These are phyloP conservation scores for Termitomyces sp. DNA, from an alignment of 768 basidiomycete genomes.

Conservation along the genomic window DNA sequence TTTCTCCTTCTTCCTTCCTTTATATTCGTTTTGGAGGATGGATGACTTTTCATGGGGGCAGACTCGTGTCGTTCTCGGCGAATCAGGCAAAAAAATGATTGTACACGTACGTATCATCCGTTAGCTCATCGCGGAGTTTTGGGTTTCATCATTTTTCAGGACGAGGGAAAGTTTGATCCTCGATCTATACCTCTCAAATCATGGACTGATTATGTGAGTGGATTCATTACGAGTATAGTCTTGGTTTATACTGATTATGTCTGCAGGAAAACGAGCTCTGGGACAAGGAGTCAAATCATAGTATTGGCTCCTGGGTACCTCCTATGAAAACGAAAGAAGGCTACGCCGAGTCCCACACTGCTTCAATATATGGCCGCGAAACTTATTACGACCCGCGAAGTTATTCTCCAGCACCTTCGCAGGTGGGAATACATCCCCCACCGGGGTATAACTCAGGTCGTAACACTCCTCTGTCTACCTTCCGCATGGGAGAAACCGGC, in stretches of 20 bases:
- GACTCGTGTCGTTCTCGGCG: conserved; percentile 89
- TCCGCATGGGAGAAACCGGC: conserved; percentile 21
- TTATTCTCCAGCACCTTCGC: conserved; percentile 73
- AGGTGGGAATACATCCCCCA: conserved; percentile 52
- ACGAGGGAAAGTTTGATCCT: conserved; percentile 97
- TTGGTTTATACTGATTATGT: neutral
- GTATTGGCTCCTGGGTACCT: conserved; percentile 89
- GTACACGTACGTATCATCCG: conserved; percentile 67
- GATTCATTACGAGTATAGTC: neutral
- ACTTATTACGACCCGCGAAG: conserved; percentile 76
- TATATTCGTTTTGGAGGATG: conserved; percentile 98
- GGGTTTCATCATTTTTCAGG: conserved; percentile 38
- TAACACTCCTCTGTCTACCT: conserved; percentile 58
- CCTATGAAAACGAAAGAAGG: conserved; percentile 66
- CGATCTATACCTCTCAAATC: conserved; percentile 90
- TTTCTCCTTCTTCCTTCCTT: conserved; percentile 88
- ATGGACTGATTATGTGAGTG: conserved; percentile 88
- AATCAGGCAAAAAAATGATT: conserved; percentile 92
- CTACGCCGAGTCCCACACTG: conserved; percentile 72
- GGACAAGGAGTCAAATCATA: conserved; percentile 97
- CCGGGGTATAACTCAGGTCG: conserved; percentile 75
- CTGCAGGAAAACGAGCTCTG: conserved; percentile 88
- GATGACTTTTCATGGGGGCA: conserved; percentile 97
- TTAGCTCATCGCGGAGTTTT: neutral
- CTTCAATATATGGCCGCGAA: conserved; percentile 82